Evolutionary conservation across 768 basidiomycete genomes (phyloP), one percentile per base, ranked within the genome.

Genomic region (Russula sp.): DNA sequence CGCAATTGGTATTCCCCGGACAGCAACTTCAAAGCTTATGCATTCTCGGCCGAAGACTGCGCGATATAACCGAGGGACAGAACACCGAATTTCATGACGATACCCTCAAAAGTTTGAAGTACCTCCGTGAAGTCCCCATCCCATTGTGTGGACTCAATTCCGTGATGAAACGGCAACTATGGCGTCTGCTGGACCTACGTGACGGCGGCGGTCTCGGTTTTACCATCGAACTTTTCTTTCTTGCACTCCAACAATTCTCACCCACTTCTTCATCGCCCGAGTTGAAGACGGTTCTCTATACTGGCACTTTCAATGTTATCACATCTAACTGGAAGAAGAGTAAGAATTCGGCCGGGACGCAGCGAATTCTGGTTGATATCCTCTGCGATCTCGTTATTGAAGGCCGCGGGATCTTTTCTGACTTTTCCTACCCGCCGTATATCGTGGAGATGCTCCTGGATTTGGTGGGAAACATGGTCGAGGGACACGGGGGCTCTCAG

Each of bases 201-300:
- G 55, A 62, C n/a, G 36, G 55, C 3, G 2, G 48, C 11, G 48
- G 61, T 38, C 55, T 62, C 5, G 55, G 61, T 0, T 51, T 32
- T 50, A 49, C 54, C 1, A 13, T 62, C 8, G 61, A 62, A 20
- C 61, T 62, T n/a, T 56, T 56, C 46, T 62, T 62, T 46, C 55
- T 62, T 20, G 20, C 55, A n/a, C 38, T 51, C n/a, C 30, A 48
- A 51, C 48, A 62, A 44, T 16, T 50, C 24, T 30, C 7, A 28
- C 14, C 48, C 5, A 5, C 24, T 18, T 13, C 34, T 8, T 5
- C 26, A 20, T 51, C 36, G 1, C 1, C 16, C 20, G 46, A 51
- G 16, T 14, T 7, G n/a, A n/a, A n/a, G n/a, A 2, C 11, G 32
- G 0, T 5, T 1, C 20, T 49, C 26, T 57, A 57, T 38, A 3